Conservation (phyloP, 306 rosid species). For the Trifolium pratense region DNA sequence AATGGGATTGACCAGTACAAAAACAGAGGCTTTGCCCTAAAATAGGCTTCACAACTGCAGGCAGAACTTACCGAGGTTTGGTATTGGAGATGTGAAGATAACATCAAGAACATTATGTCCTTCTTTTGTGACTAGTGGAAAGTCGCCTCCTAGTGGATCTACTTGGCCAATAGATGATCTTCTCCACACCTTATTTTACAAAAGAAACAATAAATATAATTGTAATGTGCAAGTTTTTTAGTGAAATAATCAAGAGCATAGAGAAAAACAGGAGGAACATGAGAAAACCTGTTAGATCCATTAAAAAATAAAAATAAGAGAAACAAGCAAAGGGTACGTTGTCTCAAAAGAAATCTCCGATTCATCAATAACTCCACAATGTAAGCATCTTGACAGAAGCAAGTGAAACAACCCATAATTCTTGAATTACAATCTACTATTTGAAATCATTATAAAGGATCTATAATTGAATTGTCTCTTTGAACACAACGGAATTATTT, state of each 20-base stretch:
- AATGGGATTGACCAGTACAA: slow-evolving; percentile 18
- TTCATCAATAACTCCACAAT: no score
- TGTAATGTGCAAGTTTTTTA: neutral
- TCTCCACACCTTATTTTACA: slow-evolving; percentile 78
- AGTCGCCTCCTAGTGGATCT: slow-evolving; percentile 79
- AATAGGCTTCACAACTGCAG: neutral
- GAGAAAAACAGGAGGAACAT: neutral
- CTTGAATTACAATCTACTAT: no score
- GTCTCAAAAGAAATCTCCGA: neutral
- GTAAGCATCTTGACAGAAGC: no score
- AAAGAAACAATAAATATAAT: slow-evolving; percentile 22
- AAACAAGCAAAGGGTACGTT: neutral
- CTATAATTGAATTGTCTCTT: no score
- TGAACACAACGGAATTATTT: no score
- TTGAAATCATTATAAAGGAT: no score
- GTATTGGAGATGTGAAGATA: slow-evolving; percentile 88
- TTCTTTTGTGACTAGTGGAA: slow-evolving; percentile 78
- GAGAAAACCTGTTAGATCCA: neutral
- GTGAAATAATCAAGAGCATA: slow-evolving; percentile 14
- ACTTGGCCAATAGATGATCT: slow-evolving; percentile 78
- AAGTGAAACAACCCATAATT: no score
- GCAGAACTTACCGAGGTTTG: slow-evolving; percentile 63
- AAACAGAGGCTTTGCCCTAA: slow-evolving; percentile 24
- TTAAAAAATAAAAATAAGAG: no score
- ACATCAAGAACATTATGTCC: slow-evolving; percentile 84